These are phyloP conservation scores for Debaryomyces nepalensis DNA, from an alignment of 1,139 yeast species.

Conservation along the genomic window DNA sequence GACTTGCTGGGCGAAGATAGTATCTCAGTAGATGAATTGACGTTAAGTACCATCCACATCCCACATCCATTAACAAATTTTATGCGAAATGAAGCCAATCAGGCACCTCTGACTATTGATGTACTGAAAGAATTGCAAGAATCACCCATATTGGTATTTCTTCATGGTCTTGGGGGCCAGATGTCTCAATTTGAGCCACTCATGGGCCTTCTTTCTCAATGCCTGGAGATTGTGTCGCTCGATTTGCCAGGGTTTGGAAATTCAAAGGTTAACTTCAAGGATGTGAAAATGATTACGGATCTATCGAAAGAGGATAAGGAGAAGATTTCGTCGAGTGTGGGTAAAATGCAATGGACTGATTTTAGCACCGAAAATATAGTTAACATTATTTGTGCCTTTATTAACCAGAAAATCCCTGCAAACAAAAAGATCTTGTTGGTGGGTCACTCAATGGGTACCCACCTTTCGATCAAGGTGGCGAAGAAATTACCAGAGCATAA, in stretches of 20 bases:
- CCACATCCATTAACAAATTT: slow-evolving; percentile 59
- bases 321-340: slow-evolving; percentile 35
- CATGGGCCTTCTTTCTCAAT: slow-evolving; percentile 66
- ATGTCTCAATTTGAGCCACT: slow-evolving; percentile 72
- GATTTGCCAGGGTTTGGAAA: slow-evolving; percentile 82
- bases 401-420: slow-evolving; percentile 43
- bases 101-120: slow-evolving; percentile 24
- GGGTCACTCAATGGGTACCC: slow-evolving; percentile 81
- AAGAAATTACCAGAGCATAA: slow-evolving; percentile 40
- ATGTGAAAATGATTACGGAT: slow-evolving; percentile 27
- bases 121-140: slow-evolving; percentile 44
- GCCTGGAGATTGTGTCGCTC: slow-evolving; percentile 63
- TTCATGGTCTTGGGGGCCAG: slow-evolving; percentile 84
- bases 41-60: slow-evolving; percentile 50
- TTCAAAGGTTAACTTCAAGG: slow-evolving; percentile 36
- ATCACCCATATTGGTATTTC: slow-evolving; percentile 61
- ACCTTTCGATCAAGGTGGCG: slow-evolving; percentile 55
- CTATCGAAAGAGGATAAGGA: slow-evolving; percentile 32
- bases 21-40: slow-evolving; percentile 39
- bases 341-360: slow-evolving; percentile 44
- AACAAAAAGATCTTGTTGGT: slow-evolving; percentile 59
- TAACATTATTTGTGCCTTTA: slow-evolving; percentile 45
- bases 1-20: slow-evolving; percentile 29
- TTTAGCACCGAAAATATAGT: slow-evolving; percentile 55
- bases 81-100: slow-evolving; percentile 44